Base-by-base conservation (phyloP, 805 yeast genomes). In the Candida rishiriensis region DNA sequence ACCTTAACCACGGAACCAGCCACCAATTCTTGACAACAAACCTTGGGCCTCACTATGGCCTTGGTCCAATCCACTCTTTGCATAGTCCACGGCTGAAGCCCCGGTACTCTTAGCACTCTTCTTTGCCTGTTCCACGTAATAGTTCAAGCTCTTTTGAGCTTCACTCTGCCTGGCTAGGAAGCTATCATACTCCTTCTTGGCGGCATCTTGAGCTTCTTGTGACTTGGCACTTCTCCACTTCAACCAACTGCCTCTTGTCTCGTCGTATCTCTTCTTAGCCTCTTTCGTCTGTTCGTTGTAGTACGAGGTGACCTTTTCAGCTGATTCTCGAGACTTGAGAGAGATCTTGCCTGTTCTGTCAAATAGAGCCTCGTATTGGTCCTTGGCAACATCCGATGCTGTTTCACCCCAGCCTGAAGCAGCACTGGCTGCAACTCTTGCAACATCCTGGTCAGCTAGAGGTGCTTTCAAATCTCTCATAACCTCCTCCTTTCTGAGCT, bases 371-470 rank as follows among this genome's bases (percentile, higher is more conserved):
- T 63, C 63, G 17, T 64, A 57, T 48, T 71, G 72, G 18, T 74
- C 79, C 13, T 60, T 56, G 1, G 79, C 71, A 46, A 70, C 64
- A 30, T 60, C 65, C 11, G 66, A 58, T 5, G 77, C 78, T 38
- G 61, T 55, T 39, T 69, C 72, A 15, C 78, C 76, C 75, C 76
- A 72, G 3, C 77, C 78, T 42, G 67, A 61, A 10, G 71, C 58
- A 0, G 73, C 62, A 26, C 56, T 57, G 21, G 62, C 61, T 1
- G 75, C 62, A 4, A 51, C 51, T 34, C 59, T 53, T 12, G 72
- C 71, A 21, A 71, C 46, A 10, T 57, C 57, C 14, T 48, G 57
- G 17, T 69, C 73, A 7, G 48, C 26, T 11, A 53, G 39, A 11
- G 46, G 44, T 38, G 29, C 35, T 21, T 54, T 51, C 34, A 56